Percentiles rank a stretch among this genome's conserved stretches.
Conservation (phyloP, 2,329 filamentous ascomycete species). For the Scolecobasidium constrictum region DNA sequence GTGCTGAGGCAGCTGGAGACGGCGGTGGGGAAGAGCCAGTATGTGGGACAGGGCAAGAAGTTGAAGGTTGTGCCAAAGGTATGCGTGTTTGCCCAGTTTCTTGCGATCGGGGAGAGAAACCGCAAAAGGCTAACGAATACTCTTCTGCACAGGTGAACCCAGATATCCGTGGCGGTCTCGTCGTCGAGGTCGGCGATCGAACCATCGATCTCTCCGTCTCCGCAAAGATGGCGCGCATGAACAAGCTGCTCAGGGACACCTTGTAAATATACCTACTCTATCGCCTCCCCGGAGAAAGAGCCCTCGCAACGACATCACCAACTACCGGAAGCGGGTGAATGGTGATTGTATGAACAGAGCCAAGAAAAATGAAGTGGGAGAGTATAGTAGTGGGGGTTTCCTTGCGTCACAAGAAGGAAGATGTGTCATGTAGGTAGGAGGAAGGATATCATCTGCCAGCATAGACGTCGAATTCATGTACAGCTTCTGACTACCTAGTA, state of each 20-base stretch:
- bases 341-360: too few species aligned
- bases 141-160: constrained; percentile 63
- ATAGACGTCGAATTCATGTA: background rate
- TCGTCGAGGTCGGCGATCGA: constrained; percentile 94
- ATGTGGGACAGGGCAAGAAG: constrained; percentile 87
- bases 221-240: constrained; percentile 91
- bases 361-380: too few species aligned
- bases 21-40: constrained; percentile 80
- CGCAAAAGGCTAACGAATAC: too few species aligned
- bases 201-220: constrained; percentile 97
- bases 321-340: too few species aligned
- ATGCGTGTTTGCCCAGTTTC: too few species aligned
- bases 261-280: too few species aligned
- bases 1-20: constrained; percentile 76
- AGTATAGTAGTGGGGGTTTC: too few species aligned
- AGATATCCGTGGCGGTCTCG: constrained; percentile 83
- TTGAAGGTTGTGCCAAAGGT: constrained; percentile 93
- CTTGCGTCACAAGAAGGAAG: background rate
- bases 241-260: constrained; percentile 95
- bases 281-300: too few species aligned
- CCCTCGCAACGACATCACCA: too few species aligned
- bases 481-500: too few species aligned
- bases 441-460: background rate
- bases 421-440: background rate
- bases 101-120: too few species aligned